A percentile compares a stretch with the other conserved stretches of the same genome.
Conservation (phyloP, 2,329 filamentous ascomycete genomes). For the Allantophomopsis lycopodina region DNA sequence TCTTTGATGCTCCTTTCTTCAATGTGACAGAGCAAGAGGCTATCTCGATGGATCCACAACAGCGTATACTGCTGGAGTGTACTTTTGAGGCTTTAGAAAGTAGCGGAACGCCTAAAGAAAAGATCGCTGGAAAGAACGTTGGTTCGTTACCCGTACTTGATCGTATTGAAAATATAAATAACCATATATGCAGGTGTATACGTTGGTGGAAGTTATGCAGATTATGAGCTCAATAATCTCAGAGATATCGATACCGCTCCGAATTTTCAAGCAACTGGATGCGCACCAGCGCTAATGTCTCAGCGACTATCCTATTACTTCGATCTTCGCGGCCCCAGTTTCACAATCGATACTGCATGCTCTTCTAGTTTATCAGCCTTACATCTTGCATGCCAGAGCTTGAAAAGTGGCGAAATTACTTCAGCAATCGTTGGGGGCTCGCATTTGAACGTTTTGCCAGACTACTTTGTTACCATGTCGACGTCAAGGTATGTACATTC, state of each 20-base stretch:
- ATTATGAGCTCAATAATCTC: slow-evolving; percentile 6
- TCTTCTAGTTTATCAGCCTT: slow-evolving; percentile 39
- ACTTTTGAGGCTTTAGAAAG: slow-evolving; percentile 16
- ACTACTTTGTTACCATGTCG: slow-evolving; percentile 3
- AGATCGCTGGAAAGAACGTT: slow-evolving; percentile 7
- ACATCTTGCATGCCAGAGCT: slow-evolving; percentile 37
- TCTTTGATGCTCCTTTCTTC: slow-evolving; percentile 18
- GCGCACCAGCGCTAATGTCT: slow-evolving; percentile 4
- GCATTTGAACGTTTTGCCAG: slow-evolving; percentile 3
- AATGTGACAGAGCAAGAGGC: slow-evolving; percentile 11
- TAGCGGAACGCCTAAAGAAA: slow-evolving; percentile 10
- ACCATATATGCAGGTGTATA: slow-evolving; percentile 1
- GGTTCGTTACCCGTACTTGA: slow-evolving; percentile 1
- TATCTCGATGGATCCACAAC: slow-evolving; percentile 18
- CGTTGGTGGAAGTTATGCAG: slow-evolving; percentile 4
- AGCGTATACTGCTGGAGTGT: slow-evolving; percentile 13
- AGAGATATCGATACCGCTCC: slow-evolving; percentile 11
- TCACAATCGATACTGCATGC: slow-evolving; percentile 32
- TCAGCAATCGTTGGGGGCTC: background rate
- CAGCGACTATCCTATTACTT: slow-evolving; percentile 12
- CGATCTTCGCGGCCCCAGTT: slow-evolving; percentile 5
- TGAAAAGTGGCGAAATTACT: slow-evolving; percentile 28
- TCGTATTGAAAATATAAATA: no score
- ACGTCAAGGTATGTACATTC: slow-evolving; percentile 1
- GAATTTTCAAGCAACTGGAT: slow-evolving; percentile 13